Evolutionary conservation across 140 eudicot genomes (phyloP), one percentile per base, ranked within the genome.

Genomic region (Senecio squalidus): DNA sequence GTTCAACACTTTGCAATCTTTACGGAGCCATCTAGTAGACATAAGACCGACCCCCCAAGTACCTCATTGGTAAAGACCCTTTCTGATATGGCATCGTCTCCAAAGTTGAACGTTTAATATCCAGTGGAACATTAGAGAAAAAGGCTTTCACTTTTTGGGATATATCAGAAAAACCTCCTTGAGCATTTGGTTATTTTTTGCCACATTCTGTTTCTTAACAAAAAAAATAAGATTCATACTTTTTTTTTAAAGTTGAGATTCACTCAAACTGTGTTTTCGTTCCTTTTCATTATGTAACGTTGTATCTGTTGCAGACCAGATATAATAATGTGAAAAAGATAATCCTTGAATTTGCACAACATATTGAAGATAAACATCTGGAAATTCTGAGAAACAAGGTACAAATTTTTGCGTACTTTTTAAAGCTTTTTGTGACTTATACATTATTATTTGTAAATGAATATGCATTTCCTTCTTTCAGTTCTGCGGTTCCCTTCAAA

Each of bases 271-370:
- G 29, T 44, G 62, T 24, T 55, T 59, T 33, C 23, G 24, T 55
- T 48, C 25, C 23, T 13, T 36, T 43, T 58, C 16, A 22, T 59
- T 51, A 34, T 30, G 46, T 60, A 66, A 25, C 27, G 34, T 53
- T 56, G 41, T 44, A 49, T 25, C 46, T 28, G 38, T 70, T 78
- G 76, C 89, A 92, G 98, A 36, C 76, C 2, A 79, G 98, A 60
- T 92, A 92, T 77, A 76, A 62, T 41, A 74, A 82, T 70, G 89
- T 92, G 76, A 82, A 82, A 76, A 74, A 82, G 43, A 75, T 92
- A 58, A 84, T 71, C 74, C 95, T 92, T 60, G 98, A 92, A 69
- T 92, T 92, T 73, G 91, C 96, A 28, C 95, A 81, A 60, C 89
- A 76, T 76, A 58, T 92, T 64, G 98, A 87, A 73, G 95, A 92